These are phyloP conservation scores for Phylloporus arenicola DNA, from an alignment of 768 basidiomycete genomes.

Conservation along the genomic window DNA sequence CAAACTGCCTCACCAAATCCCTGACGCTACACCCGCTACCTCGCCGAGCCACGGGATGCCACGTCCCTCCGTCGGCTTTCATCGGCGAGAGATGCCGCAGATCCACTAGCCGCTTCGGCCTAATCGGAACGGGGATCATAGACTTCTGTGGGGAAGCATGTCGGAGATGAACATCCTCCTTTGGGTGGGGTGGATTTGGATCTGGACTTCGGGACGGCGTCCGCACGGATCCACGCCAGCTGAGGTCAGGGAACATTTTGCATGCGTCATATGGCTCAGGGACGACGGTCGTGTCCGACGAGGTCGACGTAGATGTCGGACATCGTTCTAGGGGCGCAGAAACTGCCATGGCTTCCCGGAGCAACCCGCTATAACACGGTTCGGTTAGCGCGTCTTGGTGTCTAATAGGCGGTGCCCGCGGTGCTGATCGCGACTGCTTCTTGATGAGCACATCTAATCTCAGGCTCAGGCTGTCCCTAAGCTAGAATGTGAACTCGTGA, in stretches of 20 bases:
- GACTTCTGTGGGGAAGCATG: constrained; percentile 42
- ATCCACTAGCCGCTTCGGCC: constrained; percentile 48
- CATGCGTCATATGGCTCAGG: constrained; percentile 38
- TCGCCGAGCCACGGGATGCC: constrained; percentile 37
- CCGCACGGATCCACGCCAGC: constrained; percentile 45
- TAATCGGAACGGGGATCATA: constrained; percentile 41
- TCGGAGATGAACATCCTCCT: constrained; percentile 60
- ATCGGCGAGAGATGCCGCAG: constrained; percentile 40
- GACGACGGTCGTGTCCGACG: constrained; percentile 32
- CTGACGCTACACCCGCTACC: constrained; percentile 69
- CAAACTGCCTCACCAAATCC: constrained; percentile 63
- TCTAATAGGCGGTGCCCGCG: background rate
- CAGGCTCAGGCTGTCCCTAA: constrained; percentile 21
- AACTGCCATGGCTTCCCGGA: constrained; percentile 26
- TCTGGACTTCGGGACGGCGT: constrained; percentile 54
- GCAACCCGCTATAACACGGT: constrained; percentile 53
- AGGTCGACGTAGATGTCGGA: constrained; percentile 7
- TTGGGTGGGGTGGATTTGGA: constrained; percentile 47
- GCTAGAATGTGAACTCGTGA: background rate
- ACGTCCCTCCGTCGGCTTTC: constrained; percentile 31
- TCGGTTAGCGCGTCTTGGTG: constrained; percentile 28
- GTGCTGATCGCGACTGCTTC: constrained; percentile 19
- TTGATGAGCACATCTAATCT: constrained; percentile 30
- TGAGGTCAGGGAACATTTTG: constrained; percentile 38
- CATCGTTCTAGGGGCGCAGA: constrained; percentile 11